A percentile compares a stretch with the other conserved stretches of the same genome.
These are phyloP conservation scores for Waitea zeae DNA, from an alignment of 1,284 basidiomycete species.

Conservation along the genomic window DNA sequence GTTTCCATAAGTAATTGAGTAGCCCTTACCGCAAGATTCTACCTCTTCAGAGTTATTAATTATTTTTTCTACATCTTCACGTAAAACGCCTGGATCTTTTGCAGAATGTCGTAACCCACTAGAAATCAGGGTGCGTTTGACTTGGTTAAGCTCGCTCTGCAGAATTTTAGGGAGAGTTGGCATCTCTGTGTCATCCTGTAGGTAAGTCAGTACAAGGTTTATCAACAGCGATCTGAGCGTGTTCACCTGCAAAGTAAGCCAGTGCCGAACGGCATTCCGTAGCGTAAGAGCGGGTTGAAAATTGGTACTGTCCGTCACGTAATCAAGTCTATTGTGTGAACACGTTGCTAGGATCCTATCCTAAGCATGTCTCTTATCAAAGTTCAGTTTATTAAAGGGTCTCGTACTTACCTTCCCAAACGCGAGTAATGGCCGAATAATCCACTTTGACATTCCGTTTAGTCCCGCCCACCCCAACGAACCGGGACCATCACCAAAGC, in stretches of 20 bases:
- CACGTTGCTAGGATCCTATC: conserved; percentile 63
- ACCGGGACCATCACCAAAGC: conserved; percentile 15
- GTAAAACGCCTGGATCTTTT: conserved; percentile 1
- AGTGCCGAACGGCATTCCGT: conserved; percentile 49
- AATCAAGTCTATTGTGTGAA: conserved; percentile 35
- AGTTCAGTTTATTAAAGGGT: background rate
- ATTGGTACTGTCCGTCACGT: conserved; percentile 51
- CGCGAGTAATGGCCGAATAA: conserved; percentile 47
- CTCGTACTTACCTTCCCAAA: conserved; percentile 39
- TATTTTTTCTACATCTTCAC: conserved; percentile 5
- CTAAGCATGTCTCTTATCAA: conserved; percentile 17
- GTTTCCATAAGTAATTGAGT: background rate
- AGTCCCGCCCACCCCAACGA: conserved; percentile 27
- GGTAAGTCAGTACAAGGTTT: background rate
- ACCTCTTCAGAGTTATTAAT: conserved; percentile 8
- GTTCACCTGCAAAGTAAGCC: conserved; percentile 10
- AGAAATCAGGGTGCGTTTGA: background rate
- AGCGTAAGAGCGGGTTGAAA: conserved; percentile 50
- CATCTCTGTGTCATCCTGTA: background rate
- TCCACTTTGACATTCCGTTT: conserved; percentile 45
- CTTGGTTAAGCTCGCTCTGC: too few species aligned
- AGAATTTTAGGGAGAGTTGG: background rate
- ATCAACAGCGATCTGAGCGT: background rate
- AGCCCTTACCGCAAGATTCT: background rate
- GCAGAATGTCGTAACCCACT: conserved; percentile 2